Evolutionary conservation across 805 yeast genomes (phyloP).

Genomic region (Wickerhamomyces tratensis): DNA sequence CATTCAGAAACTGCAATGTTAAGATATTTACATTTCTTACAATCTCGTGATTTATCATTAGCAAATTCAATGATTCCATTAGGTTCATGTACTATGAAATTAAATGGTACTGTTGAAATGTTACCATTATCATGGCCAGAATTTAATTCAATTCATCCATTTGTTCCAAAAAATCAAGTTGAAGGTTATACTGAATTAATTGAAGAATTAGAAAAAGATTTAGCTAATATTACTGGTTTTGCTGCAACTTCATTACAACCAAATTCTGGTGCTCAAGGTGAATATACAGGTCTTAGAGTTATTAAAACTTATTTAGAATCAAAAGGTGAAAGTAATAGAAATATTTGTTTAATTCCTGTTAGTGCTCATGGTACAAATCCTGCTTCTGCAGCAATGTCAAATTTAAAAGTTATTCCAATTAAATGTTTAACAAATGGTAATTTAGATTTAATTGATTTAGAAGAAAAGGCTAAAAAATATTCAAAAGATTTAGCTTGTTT

Average conservation of each 20-base stretch:
- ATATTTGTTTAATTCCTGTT: slow-evolving; percentile 90
- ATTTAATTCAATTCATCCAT: slow-evolving; percentile 82
- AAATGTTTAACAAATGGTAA: slow-evolving; percentile 83
- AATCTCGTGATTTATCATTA: slow-evolving; percentile 80
- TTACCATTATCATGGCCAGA: slow-evolving; percentile 92
- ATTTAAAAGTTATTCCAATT: slow-evolving; percentile 86
- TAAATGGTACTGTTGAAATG: slow-evolving; percentile 94
- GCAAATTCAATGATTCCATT: slow-evolving; percentile 97
- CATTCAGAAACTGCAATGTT: slow-evolving; percentile 95
- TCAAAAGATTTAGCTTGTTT: slow-evolving; percentile 70
- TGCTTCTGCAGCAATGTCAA: slow-evolving; percentile 97
- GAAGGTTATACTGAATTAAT: slow-evolving; percentile 73
- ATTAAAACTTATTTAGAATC: slow-evolving; percentile 69
- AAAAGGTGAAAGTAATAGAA: slow-evolving; percentile 62
- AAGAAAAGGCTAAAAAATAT: slow-evolving; percentile 62
- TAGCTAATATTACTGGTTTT: slow-evolving; percentile 89
- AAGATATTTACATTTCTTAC: slow-evolving; percentile 79
- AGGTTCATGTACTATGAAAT: slow-evolving; percentile 97
- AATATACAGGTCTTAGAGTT: slow-evolving; percentile 86
- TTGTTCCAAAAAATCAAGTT: slow-evolving; percentile 87
- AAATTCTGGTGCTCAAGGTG: slow-evolving; percentile 98
- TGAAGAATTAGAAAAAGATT: slow-evolving; percentile 68
- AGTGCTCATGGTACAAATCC: slow-evolving; percentile 99
- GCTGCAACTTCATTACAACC: slow-evolving; percentile 90
- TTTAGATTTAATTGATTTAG: slow-evolving; percentile 70